Evolutionary conservation across 2,329 filamentous ascomycete species (phyloP), one percentile per base, ranked within the genome.

Genomic region (Colletotrichum tropicicola): DNA sequence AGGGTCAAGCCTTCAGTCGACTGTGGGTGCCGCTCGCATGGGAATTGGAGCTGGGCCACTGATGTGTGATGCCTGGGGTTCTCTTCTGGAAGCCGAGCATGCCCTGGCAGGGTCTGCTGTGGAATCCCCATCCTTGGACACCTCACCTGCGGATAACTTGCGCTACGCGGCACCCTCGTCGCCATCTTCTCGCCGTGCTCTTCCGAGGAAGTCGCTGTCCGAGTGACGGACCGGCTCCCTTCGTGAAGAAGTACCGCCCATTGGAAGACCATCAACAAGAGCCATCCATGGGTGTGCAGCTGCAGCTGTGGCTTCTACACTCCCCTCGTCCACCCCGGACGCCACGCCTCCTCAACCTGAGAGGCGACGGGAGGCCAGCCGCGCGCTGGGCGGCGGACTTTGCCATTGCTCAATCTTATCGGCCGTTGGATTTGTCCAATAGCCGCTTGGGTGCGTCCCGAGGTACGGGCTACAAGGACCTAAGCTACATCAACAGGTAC

Each of bases 11-110:
- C 32, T 43, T 39, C 13, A 27, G 19, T 9, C 12, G 8, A 19
- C 13, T 55, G 52, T 37, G 59, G 59, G 41, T 64, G 47, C 60
- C 32, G 30, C 55, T 59, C 41, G 55, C 59, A 64, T 53, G 55
- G 55, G 47, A 51, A 21, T n/a, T 60, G 41, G 30, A 37, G 17
- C 47, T 52, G 27, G 21, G 15, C 35, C 44, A 47, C 32, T 45
- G 30, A 39, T 57, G 30, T 41, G 27, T n/a, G n/a, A n/a, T n/a
- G n/a, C n/a, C 43, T 60, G 37, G 61, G 25, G 12, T 49, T 49
- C 28, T 25, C 32, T 44, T 65, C 56, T 54, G 48, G 61, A 60
- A 49, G 56, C 43, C 27, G 41, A 54, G 35, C 30, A 35, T 10
- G 9, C 30, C 9, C 9, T 15, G 15, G 32, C 32, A 53, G 32